Conservation (phyloP, 495 filamentous ascomycete genomes). For the Cairneyella variabilis region DNA sequence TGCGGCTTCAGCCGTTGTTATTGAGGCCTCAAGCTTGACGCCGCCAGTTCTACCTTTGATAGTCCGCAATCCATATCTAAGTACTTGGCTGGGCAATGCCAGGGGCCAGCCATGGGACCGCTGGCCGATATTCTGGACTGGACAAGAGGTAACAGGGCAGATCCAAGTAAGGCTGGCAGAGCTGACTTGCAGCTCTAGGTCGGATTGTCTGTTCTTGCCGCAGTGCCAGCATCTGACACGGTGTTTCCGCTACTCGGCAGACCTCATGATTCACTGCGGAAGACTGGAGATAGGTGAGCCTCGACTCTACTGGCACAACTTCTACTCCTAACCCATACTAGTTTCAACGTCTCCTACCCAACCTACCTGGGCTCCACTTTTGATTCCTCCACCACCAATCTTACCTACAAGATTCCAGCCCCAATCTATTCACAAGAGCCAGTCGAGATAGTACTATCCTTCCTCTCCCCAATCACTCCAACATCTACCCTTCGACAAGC, state of each 20-base stretch:
- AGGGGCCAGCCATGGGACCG: slow-evolving; percentile 80
- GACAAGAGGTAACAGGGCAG: slow-evolving; percentile 33
- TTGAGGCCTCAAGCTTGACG: slow-evolving; percentile 49
- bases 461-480: slow-evolving; percentile 89
- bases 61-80: slow-evolving; percentile 90
- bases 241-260: slow-evolving; percentile 88
- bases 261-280: slow-evolving; percentile 72
- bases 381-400: slow-evolving; percentile 89
- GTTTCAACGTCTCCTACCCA: slow-evolving; percentile 66
- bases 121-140: slow-evolving; percentile 96
- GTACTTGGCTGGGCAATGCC: slow-evolving; percentile 78
- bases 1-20: slow-evolving; percentile 34
- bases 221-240: slow-evolving; percentile 60
- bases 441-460: slow-evolving; percentile 68
- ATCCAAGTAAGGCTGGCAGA: slow-evolving; percentile 7
- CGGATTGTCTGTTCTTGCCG: slow-evolving; percentile 77
- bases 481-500: slow-evolving; percentile 88
- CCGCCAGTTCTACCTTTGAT: slow-evolving; percentile 84
- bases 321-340: slow-evolving; percentile 18
- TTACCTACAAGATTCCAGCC: slow-evolving; percentile 70
- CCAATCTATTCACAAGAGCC: slow-evolving; percentile 30
- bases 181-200: slow-evolving; percentile 43
- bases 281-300: slow-evolving; percentile 39
- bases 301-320: not conserved
- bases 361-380: slow-evolving; percentile 76